Conservation (phyloP, 371 early-diverging fungal species). For the Globomyces sp. region DNA sequence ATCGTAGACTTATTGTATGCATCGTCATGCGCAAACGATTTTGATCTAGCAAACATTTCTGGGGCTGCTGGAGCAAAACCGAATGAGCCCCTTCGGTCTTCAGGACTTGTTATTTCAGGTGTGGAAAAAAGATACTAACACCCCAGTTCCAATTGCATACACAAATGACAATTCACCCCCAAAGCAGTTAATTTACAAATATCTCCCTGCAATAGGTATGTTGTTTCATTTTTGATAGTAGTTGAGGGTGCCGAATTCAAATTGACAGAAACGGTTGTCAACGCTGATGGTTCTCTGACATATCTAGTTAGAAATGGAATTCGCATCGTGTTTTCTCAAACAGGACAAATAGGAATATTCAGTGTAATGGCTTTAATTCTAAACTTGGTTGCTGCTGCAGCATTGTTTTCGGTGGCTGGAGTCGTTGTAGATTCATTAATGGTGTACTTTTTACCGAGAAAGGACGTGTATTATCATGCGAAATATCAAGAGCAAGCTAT, state of each 20-base stretch:
- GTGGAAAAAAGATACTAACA: not conserved
- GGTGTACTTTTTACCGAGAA: conserved; percentile 49
- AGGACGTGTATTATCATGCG: conserved; percentile 39
- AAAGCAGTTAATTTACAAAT: not conserved
- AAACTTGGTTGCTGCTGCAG: conserved; percentile 54
- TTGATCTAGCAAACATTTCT: not conserved
- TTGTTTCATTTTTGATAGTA: conserved; percentile 4
- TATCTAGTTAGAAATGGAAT: conserved; percentile 55
- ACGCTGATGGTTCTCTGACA: conserved; percentile 40
- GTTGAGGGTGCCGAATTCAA: conserved; percentile 52
- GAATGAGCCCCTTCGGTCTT: conserved; percentile 10
- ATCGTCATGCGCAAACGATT: not conserved
- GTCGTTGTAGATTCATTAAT: conserved; percentile 54
- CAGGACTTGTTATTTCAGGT: conserved; percentile 1
- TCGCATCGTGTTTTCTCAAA: conserved; percentile 49
- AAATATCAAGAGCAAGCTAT: conserved; percentile 38
- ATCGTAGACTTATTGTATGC: conserved; percentile 15
- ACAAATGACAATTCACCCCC: conserved; percentile 11
- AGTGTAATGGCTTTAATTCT: conserved; percentile 48
- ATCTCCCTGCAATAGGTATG: conserved; percentile 13
- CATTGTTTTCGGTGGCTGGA: conserved; percentile 54
- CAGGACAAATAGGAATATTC: conserved; percentile 55
- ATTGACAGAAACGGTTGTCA: conserved; percentile 42
- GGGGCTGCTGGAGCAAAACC: not conserved
- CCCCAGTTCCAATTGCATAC: conserved; percentile 31